Conservation (phyloP, 768 basidiomycete species). For the Podaxis sp. region DNA sequence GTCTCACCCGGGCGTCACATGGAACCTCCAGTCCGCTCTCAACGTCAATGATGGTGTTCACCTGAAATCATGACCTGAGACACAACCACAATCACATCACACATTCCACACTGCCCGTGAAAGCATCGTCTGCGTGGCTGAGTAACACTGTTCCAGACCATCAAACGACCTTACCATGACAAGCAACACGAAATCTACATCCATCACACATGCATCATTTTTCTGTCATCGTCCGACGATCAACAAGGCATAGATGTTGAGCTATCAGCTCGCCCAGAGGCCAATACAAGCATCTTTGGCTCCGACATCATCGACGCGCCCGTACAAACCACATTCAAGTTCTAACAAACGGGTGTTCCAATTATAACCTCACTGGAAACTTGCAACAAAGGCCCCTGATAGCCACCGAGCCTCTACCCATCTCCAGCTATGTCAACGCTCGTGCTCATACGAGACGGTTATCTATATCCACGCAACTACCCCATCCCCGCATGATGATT, state of each 20-base stretch:
- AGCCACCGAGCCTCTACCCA: not conserved
- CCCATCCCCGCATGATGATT: slow-evolving; percentile 10
- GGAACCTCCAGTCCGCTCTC: not conserved
- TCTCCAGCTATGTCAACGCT: slow-evolving; percentile 4
- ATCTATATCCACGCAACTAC: slow-evolving; percentile 6
- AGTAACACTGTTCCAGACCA: not conserved
- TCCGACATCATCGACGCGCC: slow-evolving; percentile 13
- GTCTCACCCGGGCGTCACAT: not conserved
- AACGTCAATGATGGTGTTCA: not conserved
- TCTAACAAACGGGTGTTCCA: not conserved
- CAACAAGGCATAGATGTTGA: slow-evolving; percentile 1
- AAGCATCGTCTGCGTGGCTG: not conserved
- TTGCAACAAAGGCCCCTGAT: not conserved
- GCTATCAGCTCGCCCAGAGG: not conserved
- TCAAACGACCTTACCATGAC: not conserved
- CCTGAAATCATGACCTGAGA: not conserved
- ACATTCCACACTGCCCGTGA: slow-evolving; percentile 1
- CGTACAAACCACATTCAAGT: not conserved
- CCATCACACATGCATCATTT: not conserved
- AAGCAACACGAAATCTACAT: not conserved
- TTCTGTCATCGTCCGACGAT: not conserved
- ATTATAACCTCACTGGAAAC: not conserved
- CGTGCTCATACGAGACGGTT: not conserved
- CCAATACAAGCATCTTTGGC: not conserved
- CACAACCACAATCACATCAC: slow-evolving; percentile 5